Percentiles rank a stretch among this genome's conserved stretches.
phyloP scores from a whole-genome alignment of 495 filamentous ascomycete species.

The Lophiotrema nucula region DNA sequence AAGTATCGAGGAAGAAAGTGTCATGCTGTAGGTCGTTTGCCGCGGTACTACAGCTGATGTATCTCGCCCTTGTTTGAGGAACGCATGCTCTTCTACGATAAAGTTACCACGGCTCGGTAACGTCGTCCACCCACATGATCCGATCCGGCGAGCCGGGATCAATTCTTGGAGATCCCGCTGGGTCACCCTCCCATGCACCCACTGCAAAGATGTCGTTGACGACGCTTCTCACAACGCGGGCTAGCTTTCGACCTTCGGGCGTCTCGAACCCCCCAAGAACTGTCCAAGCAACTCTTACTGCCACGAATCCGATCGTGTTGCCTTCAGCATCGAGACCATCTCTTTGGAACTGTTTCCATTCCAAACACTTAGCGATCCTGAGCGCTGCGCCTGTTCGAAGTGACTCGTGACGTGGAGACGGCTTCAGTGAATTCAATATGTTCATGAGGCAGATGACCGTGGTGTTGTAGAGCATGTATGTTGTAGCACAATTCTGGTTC shows the following conservation, averaged over 20 bases:
- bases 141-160: background rate
- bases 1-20: too few species aligned
- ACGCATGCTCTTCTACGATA: too few species aligned
- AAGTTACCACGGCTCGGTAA: background rate
- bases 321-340: background rate
- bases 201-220: slow-evolving; percentile 2
- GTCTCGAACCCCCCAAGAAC: slow-evolving; percentile 9
- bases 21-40: too few species aligned
- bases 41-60: too few species aligned
- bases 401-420: background rate
- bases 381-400: slow-evolving; percentile 8
- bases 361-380: slow-evolving; percentile 5
- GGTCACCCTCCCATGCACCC: slow-evolving; percentile 11
- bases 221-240: slow-evolving; percentile 1
- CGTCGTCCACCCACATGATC: background rate
- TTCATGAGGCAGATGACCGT: background rate
- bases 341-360: background rate
- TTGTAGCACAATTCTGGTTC: slow-evolving; percentile 4
- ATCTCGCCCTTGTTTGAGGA: too few species aligned
- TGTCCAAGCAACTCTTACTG: slow-evolving; percentile 13
- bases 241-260: slow-evolving; percentile 9
- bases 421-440: slow-evolving; percentile 6
- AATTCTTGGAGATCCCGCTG: background rate
- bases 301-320: slow-evolving; percentile 10
- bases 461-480: slow-evolving; percentile 11